A percentile compares a stretch with the other conserved stretches of the same genome.
Conservation (phyloP, 2,329 filamentous ascomycete species). For the Xylariales sp. region DNA sequence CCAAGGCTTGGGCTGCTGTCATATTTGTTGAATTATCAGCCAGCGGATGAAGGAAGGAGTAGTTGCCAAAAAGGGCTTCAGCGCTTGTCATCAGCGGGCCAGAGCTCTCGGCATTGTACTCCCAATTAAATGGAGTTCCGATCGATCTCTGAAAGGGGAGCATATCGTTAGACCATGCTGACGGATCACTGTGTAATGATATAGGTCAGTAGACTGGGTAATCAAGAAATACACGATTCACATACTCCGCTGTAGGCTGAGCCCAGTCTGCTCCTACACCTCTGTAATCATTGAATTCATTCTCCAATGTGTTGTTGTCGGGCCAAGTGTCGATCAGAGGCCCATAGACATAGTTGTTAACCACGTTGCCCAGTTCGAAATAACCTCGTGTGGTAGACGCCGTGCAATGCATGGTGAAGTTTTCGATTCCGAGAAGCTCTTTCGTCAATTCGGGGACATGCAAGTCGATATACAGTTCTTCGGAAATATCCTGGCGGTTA, state of each 20-base stretch:
- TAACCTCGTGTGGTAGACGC: conserved; percentile 10
- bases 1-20: conserved; percentile 7
- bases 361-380: conserved; percentile 12
- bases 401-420: conserved; percentile 10
- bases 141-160: conserved; percentile 2
- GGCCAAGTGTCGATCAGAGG: conserved; percentile 12
- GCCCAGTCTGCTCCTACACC: neutral
- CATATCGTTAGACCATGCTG: neutral
- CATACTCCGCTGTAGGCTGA: conserved; percentile 8
- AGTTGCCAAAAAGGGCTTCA: conserved; percentile 12
- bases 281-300: conserved; percentile 9
- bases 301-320: conserved; percentile 9
- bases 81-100: conserved; percentile 12
- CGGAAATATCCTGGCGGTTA: conserved; percentile 10
- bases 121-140: conserved; percentile 6
- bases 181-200: conserved; percentile 6
- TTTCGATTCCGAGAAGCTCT: conserved; percentile 1
- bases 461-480: conserved; percentile 10
- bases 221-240: neutral
- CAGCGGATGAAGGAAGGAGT: conserved; percentile 9
- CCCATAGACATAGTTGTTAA: conserved; percentile 10
- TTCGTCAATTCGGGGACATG: conserved; percentile 2
- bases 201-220: neutral
- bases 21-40: conserved; percentile 8
- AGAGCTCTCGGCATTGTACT: neutral